Evolutionary conservation across 345 rosid genomes (phyloP).

Genomic region (Syzygium jambos): DNA sequence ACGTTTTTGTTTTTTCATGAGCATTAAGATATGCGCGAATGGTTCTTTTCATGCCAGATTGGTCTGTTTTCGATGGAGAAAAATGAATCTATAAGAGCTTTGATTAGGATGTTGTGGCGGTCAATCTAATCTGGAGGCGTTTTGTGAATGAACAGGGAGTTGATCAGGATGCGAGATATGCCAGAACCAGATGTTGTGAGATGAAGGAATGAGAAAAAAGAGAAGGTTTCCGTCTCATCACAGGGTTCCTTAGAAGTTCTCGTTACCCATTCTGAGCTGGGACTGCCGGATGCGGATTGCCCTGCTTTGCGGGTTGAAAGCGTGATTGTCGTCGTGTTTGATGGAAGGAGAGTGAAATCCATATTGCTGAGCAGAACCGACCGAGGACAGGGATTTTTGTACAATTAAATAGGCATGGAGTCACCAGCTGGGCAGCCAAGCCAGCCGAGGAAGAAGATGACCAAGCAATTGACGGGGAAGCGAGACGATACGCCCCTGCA

Average conservation of each 20-base stretch:
- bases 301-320: background rate
- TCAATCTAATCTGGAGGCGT: background rate
- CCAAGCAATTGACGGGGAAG: conserved; percentile 82
- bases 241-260: background rate
- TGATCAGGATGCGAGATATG: background rate
- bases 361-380: background rate
- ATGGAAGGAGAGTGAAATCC: background rate
- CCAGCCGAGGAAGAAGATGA: conserved; percentile 57
- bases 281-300: background rate
- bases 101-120: background rate
- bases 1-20: background rate
- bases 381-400: background rate
- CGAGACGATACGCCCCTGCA: conserved; percentile 72
- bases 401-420: background rate
- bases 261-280: background rate
- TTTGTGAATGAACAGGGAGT: background rate
- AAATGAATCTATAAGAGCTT: background rate
- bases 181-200: background rate
- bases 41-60: background rate
- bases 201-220: background rate
- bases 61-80: background rate
- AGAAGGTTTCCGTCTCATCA: background rate
- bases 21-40: background rate
- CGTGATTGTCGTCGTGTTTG: background rate
- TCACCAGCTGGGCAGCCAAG: background rate